Evolutionary conservation across 768 basidiomycete genomes (phyloP).

Genomic region (Boletus edulis): DNA sequence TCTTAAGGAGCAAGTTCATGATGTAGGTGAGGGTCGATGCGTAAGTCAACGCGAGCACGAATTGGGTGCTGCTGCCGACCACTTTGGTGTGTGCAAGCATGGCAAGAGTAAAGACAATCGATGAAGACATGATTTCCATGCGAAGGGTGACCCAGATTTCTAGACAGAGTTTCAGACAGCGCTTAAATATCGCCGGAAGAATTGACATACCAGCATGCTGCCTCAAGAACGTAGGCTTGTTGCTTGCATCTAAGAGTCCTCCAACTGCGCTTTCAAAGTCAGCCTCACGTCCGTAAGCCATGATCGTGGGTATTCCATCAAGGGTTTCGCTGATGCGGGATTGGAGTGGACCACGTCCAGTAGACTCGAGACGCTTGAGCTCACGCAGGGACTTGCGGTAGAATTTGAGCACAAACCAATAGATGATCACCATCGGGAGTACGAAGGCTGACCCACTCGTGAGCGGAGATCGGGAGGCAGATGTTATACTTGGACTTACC

Average conservation of each 20-base stretch:
- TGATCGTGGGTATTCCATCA: constrained; percentile 44
- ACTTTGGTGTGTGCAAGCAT: constrained; percentile 27
- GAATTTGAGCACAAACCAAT: constrained; percentile 43
- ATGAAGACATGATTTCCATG: constrained; percentile 29
- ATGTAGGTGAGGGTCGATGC: constrained; percentile 24
- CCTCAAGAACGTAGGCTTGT: constrained; percentile 29
- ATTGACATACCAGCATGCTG: constrained; percentile 21
- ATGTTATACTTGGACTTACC: constrained; percentile 32
- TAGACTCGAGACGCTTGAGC: constrained; percentile 45
- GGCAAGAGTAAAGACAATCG: constrained; percentile 22
- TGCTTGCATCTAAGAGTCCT: constrained; percentile 23
- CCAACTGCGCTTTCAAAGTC: constrained; percentile 26
- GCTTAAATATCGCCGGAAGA: background rate
- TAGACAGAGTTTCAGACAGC: constrained; percentile 2
- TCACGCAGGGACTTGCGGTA: constrained; percentile 48
- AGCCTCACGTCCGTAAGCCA: constrained; percentile 41
- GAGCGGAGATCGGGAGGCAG: constrained; percentile 15
- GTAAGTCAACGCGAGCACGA: constrained; percentile 30
- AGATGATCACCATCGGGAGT: constrained; percentile 30
- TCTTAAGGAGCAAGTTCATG: constrained; percentile 28
- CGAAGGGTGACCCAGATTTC: constrained; percentile 34
- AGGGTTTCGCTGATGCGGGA: constrained; percentile 52
- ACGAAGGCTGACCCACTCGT: constrained; percentile 18
- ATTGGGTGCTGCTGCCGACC: constrained; percentile 24
- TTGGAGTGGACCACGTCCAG: constrained; percentile 47